phyloP scores from a whole-genome alignment of 2,329 filamentous ascomycete genomes.

The Hymenoscyphus fructigenus region DNA sequence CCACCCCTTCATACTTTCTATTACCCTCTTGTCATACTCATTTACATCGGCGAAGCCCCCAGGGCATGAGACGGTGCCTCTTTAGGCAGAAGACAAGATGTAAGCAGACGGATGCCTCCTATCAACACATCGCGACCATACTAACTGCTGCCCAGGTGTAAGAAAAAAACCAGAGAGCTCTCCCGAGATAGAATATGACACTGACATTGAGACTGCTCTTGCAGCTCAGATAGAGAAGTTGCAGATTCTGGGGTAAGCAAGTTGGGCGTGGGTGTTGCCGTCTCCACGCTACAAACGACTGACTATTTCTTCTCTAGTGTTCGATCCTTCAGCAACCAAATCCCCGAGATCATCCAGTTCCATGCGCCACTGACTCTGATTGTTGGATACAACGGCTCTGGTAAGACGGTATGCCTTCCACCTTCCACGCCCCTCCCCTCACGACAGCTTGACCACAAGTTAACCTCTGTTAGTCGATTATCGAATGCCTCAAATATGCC shows the following conservation, averaged over 20 bases:
- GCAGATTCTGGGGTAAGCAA: slow-evolving; percentile 68
- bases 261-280: too few species aligned
- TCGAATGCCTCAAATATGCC: slow-evolving; percentile 97
- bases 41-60: not conserved
- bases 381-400: slow-evolving; percentile 94
- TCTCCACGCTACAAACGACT: not conserved
- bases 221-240: slow-evolving; percentile 86
- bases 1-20: not conserved
- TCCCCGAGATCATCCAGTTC: slow-evolving; percentile 80
- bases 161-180: slow-evolving; percentile 7
- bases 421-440: not conserved
- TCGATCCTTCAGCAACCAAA: slow-evolving; percentile 80
- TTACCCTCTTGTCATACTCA: not conserved
- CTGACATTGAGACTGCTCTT: not conserved
- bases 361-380: slow-evolving; percentile 91
- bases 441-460: not conserved
- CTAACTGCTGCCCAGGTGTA: slow-evolving; percentile 22
- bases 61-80: not conserved
- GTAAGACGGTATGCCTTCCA: slow-evolving; percentile 68
- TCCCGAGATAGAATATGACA: not conserved
- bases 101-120: slow-evolving; percentile 2
- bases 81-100: slow-evolving; percentile 14
- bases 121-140: not conserved
- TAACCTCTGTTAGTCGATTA: slow-evolving; percentile 68
- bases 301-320: slow-evolving; percentile 45